phyloP scores from a whole-genome alignment of 371 early-diverging fungal genomes.

The Mortierella sp. region DNA sequence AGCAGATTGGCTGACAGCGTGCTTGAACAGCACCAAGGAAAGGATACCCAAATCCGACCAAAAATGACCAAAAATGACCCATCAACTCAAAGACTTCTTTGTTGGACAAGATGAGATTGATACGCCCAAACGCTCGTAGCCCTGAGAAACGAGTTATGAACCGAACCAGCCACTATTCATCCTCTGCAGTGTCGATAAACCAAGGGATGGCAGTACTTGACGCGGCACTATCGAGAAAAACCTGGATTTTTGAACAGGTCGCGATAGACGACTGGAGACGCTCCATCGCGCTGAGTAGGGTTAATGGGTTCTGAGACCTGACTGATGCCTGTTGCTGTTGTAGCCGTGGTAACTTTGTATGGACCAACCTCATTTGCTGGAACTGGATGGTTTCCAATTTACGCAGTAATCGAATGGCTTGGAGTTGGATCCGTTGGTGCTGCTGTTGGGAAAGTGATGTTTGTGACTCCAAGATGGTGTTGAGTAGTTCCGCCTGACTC shows the following conservation, averaged over 20 bases:
- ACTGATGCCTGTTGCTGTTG: background rate
- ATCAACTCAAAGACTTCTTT: background rate
- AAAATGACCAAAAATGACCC: background rate
- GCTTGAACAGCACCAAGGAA: background rate
- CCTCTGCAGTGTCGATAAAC: slow-evolving; percentile 1
- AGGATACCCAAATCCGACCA: slow-evolving; percentile 3
- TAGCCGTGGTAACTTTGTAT: background rate
- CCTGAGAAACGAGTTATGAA: background rate
- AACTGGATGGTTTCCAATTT: background rate
- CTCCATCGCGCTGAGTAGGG: background rate
- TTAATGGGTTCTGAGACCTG: background rate
- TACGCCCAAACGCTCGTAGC: background rate
- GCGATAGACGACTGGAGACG: background rate
- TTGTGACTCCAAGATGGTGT: background rate
- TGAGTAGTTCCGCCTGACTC: background rate
- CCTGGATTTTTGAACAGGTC: background rate
- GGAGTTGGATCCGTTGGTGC: background rate
- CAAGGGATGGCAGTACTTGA: background rate
- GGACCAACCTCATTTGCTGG: background rate
- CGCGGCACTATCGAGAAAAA: background rate
- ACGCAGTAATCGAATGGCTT: background rate
- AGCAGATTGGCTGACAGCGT: background rate
- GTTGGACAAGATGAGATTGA: background rate
- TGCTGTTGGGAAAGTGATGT: background rate
- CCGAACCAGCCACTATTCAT: background rate